These are phyloP conservation scores for Coemansia sp. DNA, from an alignment of 192 early-diverging fungal genomes.

Conservation along the genomic window DNA sequence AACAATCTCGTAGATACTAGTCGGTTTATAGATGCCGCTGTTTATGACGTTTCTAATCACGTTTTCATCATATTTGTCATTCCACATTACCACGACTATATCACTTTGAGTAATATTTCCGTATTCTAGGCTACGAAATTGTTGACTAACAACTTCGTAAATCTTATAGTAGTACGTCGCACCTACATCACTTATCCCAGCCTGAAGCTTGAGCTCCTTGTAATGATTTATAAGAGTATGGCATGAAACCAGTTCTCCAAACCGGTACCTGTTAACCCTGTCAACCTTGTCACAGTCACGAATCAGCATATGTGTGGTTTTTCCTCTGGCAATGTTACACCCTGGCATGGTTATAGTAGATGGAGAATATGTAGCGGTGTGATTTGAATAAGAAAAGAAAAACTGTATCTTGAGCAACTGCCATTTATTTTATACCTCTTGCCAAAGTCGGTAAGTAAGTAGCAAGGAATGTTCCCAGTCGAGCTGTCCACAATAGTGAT, in stretches of 20 bases:
- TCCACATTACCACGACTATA: neutral
- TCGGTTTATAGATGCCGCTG: neutral
- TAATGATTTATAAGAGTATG: neutral
- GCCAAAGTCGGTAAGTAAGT: neutral
- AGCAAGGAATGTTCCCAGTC: neutral
- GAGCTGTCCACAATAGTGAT: neutral
- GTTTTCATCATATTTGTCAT: neutral
- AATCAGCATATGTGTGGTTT: neutral
- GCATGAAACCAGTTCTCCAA: neutral
- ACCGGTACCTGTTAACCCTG: neutral
- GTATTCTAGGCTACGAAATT: neutral
- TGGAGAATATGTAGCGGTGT: neutral
- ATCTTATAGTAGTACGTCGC: neutral
- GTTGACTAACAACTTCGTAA: neutral
- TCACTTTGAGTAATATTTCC: neutral
- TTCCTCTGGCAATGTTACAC: neutral
- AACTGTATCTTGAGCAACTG: neutral
- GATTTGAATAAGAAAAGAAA: neutral
- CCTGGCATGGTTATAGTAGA: neutral
- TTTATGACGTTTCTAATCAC: neutral
- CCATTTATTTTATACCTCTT: conserved; percentile 6
- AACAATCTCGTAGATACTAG: neutral
- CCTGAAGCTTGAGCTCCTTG: neutral
- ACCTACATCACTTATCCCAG: neutral
- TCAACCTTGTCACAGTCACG: neutral